Base-by-base conservation (phyloP, 106 monocot genomes). In the Vanilla planifolia region DNA sequence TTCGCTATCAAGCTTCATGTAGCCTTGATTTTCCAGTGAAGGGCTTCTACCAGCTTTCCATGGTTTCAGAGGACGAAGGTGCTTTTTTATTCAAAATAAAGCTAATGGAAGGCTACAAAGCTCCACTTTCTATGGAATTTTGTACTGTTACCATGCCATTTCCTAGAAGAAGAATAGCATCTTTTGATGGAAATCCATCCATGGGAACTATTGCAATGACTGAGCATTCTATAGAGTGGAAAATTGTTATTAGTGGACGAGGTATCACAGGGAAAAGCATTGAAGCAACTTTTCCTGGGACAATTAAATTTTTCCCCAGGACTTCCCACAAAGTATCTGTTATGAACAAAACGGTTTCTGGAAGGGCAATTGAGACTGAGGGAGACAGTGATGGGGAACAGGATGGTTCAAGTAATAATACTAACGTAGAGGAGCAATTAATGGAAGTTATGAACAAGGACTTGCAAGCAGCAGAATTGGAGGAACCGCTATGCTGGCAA, bases 41-140 rank as follows among this genome's bases (percentile, higher is more conserved):
- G 71, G 95, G 95, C 15, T 96, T 96, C 65, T 96, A 96, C 66
- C 95, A 96, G 73, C 63, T 96, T 14, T 96, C 95, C 43, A 84
- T 96, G 95, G 83, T 96, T 34, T 96, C 95, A 32, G 95, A 96
- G 63, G 74, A 96, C 73, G 86, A 86, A 80, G 95, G 90, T 69
- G 89, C 89, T 39, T 96, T 96, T 79, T 73, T 96, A 28, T 96
- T 96, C 41, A 96, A 77, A 71, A 67, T 96, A 71, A 61, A 66
- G 47, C 73, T 96, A 68, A 96, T 96, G 95, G 95, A 87, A 66
- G 90, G 95, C 37, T 96, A 81, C 67, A 96, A 79, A 64, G 40
- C 78, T 62, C 90, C 95, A 6, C 40, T 84, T 27, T 79, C 70
- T 42, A 86, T 96, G 95, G 95, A 96, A 44, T 90, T 77, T 67